These are phyloP conservation scores for Kwoniella heveanensis DNA, from an alignment of 768 basidiomycete genomes.

Conservation along the genomic window DNA sequence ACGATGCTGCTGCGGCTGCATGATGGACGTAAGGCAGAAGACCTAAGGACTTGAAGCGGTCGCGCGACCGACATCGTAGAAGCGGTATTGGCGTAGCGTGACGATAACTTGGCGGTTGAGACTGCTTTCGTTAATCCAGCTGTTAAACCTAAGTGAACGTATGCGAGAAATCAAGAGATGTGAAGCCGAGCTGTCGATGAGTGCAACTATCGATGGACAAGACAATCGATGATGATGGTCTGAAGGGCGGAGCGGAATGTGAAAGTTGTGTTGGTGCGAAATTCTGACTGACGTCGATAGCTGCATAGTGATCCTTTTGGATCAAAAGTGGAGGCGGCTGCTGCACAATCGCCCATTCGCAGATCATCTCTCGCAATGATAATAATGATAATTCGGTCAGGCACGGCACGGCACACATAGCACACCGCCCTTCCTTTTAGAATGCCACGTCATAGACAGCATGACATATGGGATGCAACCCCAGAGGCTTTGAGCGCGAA, in stretches of 20 bases:
- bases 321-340: not conserved
- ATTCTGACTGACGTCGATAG: constrained; percentile 1
- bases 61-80: constrained; percentile 25
- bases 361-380: not conserved
- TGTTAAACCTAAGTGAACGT: not conserved
- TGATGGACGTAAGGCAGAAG: constrained; percentile 12
- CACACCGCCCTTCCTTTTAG: too few relatives aligned
- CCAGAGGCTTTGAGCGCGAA: too few relatives aligned
- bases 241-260: not conserved
- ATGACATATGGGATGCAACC: too few relatives aligned
- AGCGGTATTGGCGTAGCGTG: too few relatives aligned
- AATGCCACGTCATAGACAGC: not conserved
- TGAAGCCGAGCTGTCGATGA: too few relatives aligned
- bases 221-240: too few relatives aligned
- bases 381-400: too few relatives aligned
- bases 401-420: not conserved
- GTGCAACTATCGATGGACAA: too few relatives aligned
- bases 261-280: constrained; percentile 1
- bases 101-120: not conserved
- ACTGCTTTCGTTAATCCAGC: not conserved
- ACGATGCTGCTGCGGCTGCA: not conserved
- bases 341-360: not conserved
- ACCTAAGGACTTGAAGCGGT: constrained; percentile 15
- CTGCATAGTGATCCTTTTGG: too few relatives aligned
- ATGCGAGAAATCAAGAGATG: too few relatives aligned